Evolutionary conservation across 331 rosid species (phyloP), one percentile per base, ranked within the genome.

Genomic region (Cydonia oblonga): DNA sequence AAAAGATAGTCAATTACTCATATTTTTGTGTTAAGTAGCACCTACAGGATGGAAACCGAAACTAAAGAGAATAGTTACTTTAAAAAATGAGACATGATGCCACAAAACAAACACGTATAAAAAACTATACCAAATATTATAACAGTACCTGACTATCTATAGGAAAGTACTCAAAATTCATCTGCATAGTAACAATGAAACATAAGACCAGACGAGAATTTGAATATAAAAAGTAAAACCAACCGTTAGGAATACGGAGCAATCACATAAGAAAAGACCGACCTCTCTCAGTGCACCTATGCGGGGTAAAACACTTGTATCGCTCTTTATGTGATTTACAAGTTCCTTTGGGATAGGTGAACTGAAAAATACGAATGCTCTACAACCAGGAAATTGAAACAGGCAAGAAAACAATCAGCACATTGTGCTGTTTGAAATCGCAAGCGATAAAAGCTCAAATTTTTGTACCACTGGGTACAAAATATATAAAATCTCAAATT

Each of bases 261-360:
- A 70, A 62, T 53, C 61, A 58, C 44, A 68, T 60, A 83, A 69
- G 71, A 61, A 16, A 73, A 66, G 69, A 42, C 19, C 54, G 51
- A 93, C 98, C 98, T 91, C 97, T 86, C 92, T 81, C 75, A 93
- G 49, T 76, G 91, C 98, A 69, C 91, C 95, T 81, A 93, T 89
- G 78, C 97, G 98, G 15, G 98, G 96, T 85, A 90, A 82, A 74
- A 91, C 96, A 85, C 98, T 91, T 80, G 91, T 86, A 52, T 91
- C 97, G 53, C 91, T 19, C 87, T 86, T 87, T 79, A 93, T 86
- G 82, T 88, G 97, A 83, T 88, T 89, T 69, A 93, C 77, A 78
- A 89, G 80, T 63, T 89, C 97, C 88, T 81, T 87, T 38, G 96
- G 96, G 64, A 88, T 74, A 28, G 97, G 90, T 71, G 95, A 85